These are phyloP conservation scores for Podaxis mareebaensis DNA, from an alignment of 768 basidiomycete species.

Conservation along the genomic window DNA sequence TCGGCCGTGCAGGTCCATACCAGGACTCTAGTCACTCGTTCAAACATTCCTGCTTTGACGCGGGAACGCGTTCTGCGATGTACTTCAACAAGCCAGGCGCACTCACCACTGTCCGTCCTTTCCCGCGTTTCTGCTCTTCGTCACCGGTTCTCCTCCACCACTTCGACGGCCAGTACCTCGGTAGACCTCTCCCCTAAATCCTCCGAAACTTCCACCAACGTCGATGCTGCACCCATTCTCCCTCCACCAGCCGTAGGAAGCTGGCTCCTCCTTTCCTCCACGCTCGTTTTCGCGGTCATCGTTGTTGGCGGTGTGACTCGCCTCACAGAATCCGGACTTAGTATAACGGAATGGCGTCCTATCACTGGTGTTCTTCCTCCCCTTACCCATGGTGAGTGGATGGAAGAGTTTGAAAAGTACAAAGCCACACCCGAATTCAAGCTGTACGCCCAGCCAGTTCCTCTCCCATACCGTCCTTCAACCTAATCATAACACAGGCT, in stretches of 20 bases:
- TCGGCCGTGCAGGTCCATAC: neutral
- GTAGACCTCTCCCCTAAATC: slow-evolving; percentile 13
- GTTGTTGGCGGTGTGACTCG: slow-evolving; percentile 96
- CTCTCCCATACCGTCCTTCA: neutral
- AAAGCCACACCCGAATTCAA: slow-evolving; percentile 94
- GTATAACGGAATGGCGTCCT: slow-evolving; percentile 98
- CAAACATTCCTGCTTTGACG: neutral
- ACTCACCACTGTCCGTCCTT: neutral
- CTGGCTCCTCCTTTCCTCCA: slow-evolving; percentile 86
- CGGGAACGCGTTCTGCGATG: neutral
- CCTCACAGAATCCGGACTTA: slow-evolving; percentile 94
- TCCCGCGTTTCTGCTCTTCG: slow-evolving; percentile 8
- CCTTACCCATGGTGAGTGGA: slow-evolving; percentile 74
- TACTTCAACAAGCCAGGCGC: neutral
- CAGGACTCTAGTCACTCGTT: neutral
- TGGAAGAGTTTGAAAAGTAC: slow-evolving; percentile 90
- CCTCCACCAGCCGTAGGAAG: slow-evolving; percentile 70
- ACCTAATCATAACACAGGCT: slow-evolving; percentile 47
- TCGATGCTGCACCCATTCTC: slow-evolving; percentile 48
- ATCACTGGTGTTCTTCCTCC: slow-evolving; percentile 90
- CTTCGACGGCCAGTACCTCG: slow-evolving; percentile 14
- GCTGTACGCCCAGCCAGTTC: slow-evolving; percentile 56
- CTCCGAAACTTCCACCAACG: slow-evolving; percentile 14
- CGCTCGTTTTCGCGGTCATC: slow-evolving; percentile 87
- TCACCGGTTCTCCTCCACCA: slow-evolving; percentile 1